Conservation (phyloP, 2,329 filamentous ascomycete species). For the Claviceps digitariae region DNA sequence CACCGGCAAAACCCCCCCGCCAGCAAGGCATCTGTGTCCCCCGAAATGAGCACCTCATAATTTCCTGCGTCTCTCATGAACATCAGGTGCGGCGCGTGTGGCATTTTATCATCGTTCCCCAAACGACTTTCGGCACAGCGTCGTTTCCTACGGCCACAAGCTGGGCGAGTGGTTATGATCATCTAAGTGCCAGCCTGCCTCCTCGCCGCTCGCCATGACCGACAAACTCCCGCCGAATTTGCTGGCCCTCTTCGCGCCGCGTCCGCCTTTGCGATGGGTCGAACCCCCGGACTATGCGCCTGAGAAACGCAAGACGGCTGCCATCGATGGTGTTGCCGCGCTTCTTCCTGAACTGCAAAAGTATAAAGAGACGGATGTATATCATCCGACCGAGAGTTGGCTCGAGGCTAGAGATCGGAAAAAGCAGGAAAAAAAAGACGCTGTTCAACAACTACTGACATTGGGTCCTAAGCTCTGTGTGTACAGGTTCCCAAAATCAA, state of each 20-base stretch:
- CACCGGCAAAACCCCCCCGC: constrained; percentile 11
- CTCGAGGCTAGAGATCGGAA: constrained; percentile 74
- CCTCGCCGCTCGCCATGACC: constrained; percentile 49
- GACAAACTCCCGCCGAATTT: constrained; percentile 91
- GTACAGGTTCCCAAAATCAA: constrained; percentile 9
- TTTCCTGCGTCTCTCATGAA: constrained; percentile 8
- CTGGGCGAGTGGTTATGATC: not conserved
- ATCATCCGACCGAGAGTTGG: constrained; percentile 82
- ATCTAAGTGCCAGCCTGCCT: not conserved
- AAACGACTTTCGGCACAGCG: not conserved
- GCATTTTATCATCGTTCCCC: not conserved
- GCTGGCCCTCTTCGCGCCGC: constrained; percentile 85
- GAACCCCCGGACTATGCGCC: constrained; percentile 71
- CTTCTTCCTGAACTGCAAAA: constrained; percentile 62
- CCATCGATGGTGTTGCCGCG: constrained; percentile 58
- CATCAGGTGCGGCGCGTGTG: constrained; percentile 6
- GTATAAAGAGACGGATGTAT: constrained; percentile 66
- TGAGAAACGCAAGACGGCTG: constrained; percentile 64
- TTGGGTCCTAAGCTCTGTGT: constrained; percentile 54
- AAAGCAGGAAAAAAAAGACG: constrained; percentile 64
- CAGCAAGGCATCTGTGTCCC: not conserved
- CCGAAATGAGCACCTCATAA: constrained; percentile 7
- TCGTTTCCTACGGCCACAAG: not conserved
- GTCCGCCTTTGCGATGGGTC: constrained; percentile 81
- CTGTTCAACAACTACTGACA: constrained; percentile 46